Evolutionary conservation across 805 yeast species (phyloP), one percentile per base, ranked within the genome.

Genomic region (Millerozyma acaciae): DNA sequence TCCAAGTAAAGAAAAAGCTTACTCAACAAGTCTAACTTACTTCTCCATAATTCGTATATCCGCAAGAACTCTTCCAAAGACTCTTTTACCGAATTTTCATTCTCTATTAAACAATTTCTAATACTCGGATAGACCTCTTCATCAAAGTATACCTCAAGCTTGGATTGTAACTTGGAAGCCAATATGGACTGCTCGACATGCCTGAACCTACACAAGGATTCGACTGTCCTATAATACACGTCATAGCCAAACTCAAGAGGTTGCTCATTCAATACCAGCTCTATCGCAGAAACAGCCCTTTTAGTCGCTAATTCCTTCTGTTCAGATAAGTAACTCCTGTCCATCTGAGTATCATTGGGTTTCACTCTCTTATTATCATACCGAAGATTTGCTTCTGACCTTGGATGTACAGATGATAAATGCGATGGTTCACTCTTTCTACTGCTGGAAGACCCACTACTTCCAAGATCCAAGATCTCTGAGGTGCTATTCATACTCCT

Each of bases 1-100:
- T 65, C 72, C 30, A 64, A 39, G 32, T 59, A 63, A 4, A 64
- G 36, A 31, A 62, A 65, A 15, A 64, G 33, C 39, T 56, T 58
- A 26, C 51, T 42, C 27, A 65, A 38, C 5, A 47, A 26, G 10
- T 32, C 26, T 18, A 65, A 34, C 30, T 48, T 52, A 1, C 24
- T 16, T 22, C 46, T 54, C 65, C 64, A 65, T 5, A 23, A 29
- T 4, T 40, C 32, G 24, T 39, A 55, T 4, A 43, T 31, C 2
- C 24, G 30, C 7, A 61, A 28, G 30, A 42, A 55, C 9, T 19
- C 12, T 2, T 15, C 14, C 24, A 48, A 20, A 19, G 44, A 18
- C 8, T 27, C 30, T 8, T 31, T 33, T 3, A 20, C n/a, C 7
- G 24, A 21, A 9, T 14, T 29, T 4, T 38, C 33, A 2, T 24